These are phyloP conservation scores for Monotropa hypopitys DNA, from an alignment of 179 eudicot genomes.

Conservation along the genomic window DNA sequence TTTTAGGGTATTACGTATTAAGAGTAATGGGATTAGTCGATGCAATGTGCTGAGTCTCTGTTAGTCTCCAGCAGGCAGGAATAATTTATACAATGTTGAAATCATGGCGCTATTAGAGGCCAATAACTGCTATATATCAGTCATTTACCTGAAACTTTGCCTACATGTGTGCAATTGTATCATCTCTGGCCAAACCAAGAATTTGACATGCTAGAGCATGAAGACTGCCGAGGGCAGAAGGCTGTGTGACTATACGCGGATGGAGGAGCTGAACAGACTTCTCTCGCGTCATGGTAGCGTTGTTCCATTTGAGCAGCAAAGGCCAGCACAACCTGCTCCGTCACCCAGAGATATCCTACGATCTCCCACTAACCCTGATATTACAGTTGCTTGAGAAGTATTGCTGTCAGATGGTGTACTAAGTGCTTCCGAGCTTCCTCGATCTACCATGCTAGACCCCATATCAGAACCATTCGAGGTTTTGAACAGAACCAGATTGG, in stretches of 20 bases:
- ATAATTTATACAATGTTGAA: background rate
- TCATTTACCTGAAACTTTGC: slow-evolving; percentile 77
- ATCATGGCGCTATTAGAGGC: background rate
- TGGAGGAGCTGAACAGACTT: slow-evolving; percentile 92
- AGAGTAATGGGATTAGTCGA: background rate
- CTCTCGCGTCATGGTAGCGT: slow-evolving; percentile 90
- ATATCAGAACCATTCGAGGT: slow-evolving; percentile 33
- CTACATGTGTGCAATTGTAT: slow-evolving; percentile 84
- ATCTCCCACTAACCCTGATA: slow-evolving; percentile 90
- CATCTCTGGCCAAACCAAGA: slow-evolving; percentile 98
- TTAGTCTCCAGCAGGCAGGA: background rate
- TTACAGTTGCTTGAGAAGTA: slow-evolving; percentile 37
- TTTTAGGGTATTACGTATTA: too few species aligned
- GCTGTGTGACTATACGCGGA: slow-evolving; percentile 64
- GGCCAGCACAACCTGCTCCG: slow-evolving; percentile 92
- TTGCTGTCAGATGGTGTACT: slow-evolving; percentile 20
- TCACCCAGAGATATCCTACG: slow-evolving; percentile 84
- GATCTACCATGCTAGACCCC: slow-evolving; percentile 43
- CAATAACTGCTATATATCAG: background rate
- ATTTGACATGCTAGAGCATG: slow-evolving; percentile 96
- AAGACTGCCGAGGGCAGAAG: slow-evolving; percentile 77
- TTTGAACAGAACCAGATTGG: slow-evolving; percentile 41
- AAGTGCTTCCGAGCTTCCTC: slow-evolving; percentile 23
- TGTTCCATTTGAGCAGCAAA: slow-evolving; percentile 95
- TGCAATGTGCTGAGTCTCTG: background rate